These are phyloP conservation scores for Candida succiphila DNA, from an alignment of 805 yeast genomes.

Conservation along the genomic window DNA sequence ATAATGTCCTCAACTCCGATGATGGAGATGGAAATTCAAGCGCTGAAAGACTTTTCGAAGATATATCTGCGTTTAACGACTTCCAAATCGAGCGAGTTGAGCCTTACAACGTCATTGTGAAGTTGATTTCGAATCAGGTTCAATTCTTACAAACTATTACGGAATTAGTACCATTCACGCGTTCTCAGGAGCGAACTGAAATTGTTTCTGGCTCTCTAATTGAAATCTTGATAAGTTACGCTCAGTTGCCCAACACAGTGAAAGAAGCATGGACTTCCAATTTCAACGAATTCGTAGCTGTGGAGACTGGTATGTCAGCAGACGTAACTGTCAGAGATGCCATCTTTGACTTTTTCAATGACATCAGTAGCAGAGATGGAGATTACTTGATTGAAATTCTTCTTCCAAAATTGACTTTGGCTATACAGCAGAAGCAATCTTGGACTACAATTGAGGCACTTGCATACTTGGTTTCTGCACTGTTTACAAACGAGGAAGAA, in stretches of 20 bases:
- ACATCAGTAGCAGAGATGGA: constrained; percentile 33
- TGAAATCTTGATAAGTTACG: constrained; percentile 24
- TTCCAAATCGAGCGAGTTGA: constrained; percentile 15
- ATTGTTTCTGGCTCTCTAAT: constrained; percentile 6
- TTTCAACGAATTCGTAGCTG: constrained; percentile 61
- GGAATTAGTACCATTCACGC: constrained; percentile 9
- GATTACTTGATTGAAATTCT: constrained; percentile 12
- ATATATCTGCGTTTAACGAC: constrained; percentile 10
- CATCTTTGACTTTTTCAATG: constrained; percentile 44
- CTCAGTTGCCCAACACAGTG: constrained; percentile 31
- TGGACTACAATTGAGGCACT: constrained; percentile 25
- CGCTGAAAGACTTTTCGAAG: constrained; percentile 7
- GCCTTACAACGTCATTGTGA: constrained; percentile 9
- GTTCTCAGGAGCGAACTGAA: constrained; percentile 1
- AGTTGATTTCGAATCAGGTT: constrained; percentile 19
- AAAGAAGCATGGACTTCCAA: constrained; percentile 46
- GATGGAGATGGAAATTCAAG: constrained; percentile 2
- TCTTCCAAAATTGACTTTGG: constrained; percentile 7
- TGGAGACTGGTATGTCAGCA: constrained; percentile 60
- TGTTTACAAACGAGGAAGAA: constrained; percentile 30
- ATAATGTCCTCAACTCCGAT: constrained; percentile 8
- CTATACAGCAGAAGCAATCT: constrained; percentile 1
- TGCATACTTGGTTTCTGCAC: constrained; percentile 28
- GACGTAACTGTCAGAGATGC: constrained; percentile 51
- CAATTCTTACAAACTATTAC: constrained; percentile 19